Evolutionary conservation across 768 basidiomycete genomes (phyloP), one percentile per base, ranked within the genome.

Genomic region (Tylopilus vinaceipallidus): DNA sequence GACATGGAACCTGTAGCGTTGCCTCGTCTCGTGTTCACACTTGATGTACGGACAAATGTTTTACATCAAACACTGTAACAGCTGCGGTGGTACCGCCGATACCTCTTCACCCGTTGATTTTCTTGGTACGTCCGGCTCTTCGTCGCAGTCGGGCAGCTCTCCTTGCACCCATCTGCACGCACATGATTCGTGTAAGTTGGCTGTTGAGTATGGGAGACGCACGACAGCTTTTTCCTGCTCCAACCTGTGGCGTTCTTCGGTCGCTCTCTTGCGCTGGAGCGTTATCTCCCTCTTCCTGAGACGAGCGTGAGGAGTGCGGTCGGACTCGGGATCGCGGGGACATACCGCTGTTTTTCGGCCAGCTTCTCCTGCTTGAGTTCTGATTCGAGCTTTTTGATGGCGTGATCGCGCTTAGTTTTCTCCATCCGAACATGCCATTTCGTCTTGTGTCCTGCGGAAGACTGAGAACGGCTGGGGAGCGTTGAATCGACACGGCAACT

Each of bases 291-390:
- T 74, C 53, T 85, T 78, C 50, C 88, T 89, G 56, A 24, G 37
- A 53, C 47, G 33, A 16, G 41, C 57, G 30, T 45, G 23, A 43
- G 34, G 24, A 19, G 20, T 30, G n/a, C 40, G 30, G n/a, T n/a
- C n/a, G 20, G 14, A 29, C 22, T 16, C 24, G 38, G n/a, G n/a
- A 7, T 27, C 14, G 32, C 42, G 34, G 40, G 9, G 22, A 62
- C 69, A 47, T 52, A 83, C 88, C 84, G 75, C 53, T 76, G 72
- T 40, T 76, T 70, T 59, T 90, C 89, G 4, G 82, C 78, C 57
- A 77, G 71, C 59, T 89, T 91, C 65, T 91, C 90, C 39, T 86
- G 83, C 63, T 80, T 86, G 55, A 92, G 75, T 55, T 90, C 89
- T 10, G 66, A 60, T 66, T 90, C 75, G 26, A 92, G 72, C 63